Evolutionary conservation across 2,329 filamentous ascomycete genomes (phyloP), one percentile per base, ranked within the genome.

Genomic region (Hawksworthiomyces lignivorus): DNA sequence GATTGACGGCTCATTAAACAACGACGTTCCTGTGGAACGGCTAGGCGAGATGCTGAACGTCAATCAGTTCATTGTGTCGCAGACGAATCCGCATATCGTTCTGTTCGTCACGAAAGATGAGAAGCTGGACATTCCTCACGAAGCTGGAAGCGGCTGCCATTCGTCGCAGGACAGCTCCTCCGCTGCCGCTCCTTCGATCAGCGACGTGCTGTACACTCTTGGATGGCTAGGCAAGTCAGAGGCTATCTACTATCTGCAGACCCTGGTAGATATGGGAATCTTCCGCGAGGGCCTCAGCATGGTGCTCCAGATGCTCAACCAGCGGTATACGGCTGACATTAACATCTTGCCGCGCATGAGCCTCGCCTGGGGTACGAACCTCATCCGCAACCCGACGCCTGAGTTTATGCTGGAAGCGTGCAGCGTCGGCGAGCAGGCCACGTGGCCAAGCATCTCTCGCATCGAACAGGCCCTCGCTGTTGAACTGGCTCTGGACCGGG

Each of bases 41-140:
- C 70, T 97, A 14, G 81, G 88, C 1, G 88, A 95, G 56, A 89
- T 96, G 84, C 95, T 96, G 69, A 95, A 96, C 56, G 89, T 96
- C 58, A 96, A 96, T 56, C 90, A 96, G 58, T 96, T 96, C 57
- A 96, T 97, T 51, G 90, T 96, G 15, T 95, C 88, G 0, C 90
- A 97, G 59, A 88, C 96, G 38, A 97, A 97, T 54, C 90, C 90
- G 0, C 90, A 97, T 54, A 86, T 96, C 8, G 78, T 94, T 0
- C 87, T 87, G 0, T 95, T 97, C 54, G 66, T 96, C 14, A 70
- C 77, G 14, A 84, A 81, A 50, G 85, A 94, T 44, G 84, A 87
- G 47, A 71, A 73, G 20, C 9, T 26, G 12, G 19, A 39, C 7
- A n/a, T 12, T 6, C 24, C 28, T 9, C 33, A 32, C 21, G 24